Evolutionary conservation across 1,139 yeast species (phyloP).

Genomic region (Suhomyces panamericanus): DNA sequence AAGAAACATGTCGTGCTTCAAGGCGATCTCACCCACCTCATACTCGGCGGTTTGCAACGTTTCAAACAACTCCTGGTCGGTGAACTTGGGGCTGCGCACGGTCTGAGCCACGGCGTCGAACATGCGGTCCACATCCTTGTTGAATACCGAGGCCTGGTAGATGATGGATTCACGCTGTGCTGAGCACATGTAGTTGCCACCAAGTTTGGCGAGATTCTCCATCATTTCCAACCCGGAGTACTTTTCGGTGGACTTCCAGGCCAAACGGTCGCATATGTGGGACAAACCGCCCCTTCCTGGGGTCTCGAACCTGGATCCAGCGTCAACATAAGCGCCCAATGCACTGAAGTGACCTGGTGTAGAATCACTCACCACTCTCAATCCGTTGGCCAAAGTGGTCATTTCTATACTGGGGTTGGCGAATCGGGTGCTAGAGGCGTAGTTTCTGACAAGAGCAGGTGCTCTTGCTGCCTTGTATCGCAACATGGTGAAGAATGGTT

Average conservation of each 20-base stretch:
- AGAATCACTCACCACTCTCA: constrained; percentile 80
- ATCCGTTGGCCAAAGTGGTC: constrained; percentile 70
- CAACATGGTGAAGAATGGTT: constrained; percentile 1
- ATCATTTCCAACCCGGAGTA: constrained; percentile 70
- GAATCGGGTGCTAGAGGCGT: constrained; percentile 13
- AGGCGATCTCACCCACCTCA: constrained; percentile 79
- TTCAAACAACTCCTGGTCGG: constrained; percentile 70
- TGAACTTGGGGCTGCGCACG: constrained; percentile 64
- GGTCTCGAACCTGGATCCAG: constrained; percentile 83
- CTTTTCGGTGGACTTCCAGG: constrained; percentile 76
- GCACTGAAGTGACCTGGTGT: constrained; percentile 92
- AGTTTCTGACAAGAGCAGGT: constrained; percentile 1
- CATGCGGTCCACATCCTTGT: constrained; percentile 82
- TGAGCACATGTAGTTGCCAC: constrained; percentile 94
- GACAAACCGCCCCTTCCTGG: constrained; percentile 64
- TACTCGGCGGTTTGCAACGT: constrained; percentile 75
- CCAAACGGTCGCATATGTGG: constrained; percentile 81
- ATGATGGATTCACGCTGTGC: constrained; percentile 89
- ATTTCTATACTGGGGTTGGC: constrained; percentile 36
- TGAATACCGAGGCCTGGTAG: constrained; percentile 94
- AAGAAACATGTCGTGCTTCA: constrained; percentile 80
- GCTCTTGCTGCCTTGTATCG: background rate
- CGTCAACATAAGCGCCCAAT: constrained; percentile 83
- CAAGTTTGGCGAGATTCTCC: constrained; percentile 71
- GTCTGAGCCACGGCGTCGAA: constrained; percentile 79